Percentiles rank a stretch among this genome's conserved stretches.
Conservation (phyloP, 768 basidiomycete genomes). For the Paxillus rubicundulus region DNA sequence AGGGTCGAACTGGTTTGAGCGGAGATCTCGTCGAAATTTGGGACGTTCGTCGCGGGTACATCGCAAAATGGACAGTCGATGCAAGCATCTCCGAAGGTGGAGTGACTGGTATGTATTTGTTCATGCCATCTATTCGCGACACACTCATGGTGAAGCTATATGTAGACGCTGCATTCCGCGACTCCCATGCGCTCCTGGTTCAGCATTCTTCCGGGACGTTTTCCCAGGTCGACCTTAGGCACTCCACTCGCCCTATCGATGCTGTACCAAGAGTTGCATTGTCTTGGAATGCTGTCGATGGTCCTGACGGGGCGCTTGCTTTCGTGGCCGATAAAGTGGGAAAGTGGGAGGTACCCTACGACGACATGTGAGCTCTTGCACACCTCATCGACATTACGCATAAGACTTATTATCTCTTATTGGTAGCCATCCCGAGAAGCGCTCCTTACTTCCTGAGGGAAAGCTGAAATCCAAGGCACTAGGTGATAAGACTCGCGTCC, state of each 20-base stretch:
- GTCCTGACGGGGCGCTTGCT: conserved; percentile 52
- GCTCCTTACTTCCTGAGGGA: conserved; percentile 22
- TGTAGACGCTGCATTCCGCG: conserved; percentile 65
- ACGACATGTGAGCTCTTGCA: conserved; percentile 59
- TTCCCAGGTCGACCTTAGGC: conserved; percentile 72
- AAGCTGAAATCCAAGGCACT: conserved; percentile 50
- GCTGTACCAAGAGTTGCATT: conserved; percentile 59
- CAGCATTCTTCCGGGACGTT: conserved; percentile 76
- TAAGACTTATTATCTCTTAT: neutral
- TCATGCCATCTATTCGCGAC: neutral
- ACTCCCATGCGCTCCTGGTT: conserved; percentile 70
- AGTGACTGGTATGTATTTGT: conserved; percentile 57
- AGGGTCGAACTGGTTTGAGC: conserved; percentile 10
- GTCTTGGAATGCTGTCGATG: conserved; percentile 53
- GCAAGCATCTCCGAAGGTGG: conserved; percentile 67
- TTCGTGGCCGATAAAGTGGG: conserved; percentile 59
- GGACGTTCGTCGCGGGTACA: conserved; percentile 79
- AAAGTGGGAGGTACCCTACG: conserved; percentile 71
- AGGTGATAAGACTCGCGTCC: conserved; percentile 53
- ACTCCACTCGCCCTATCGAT: conserved; percentile 63
- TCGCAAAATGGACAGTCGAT: conserved; percentile 78
- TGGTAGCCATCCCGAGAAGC: conserved; percentile 37
- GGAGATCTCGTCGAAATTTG: conserved; percentile 78
- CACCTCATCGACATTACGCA: neutral
- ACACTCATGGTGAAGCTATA: neutral